Conservation (phyloP, 441 rosid genomes). For the Pelargonium australe region DNA sequence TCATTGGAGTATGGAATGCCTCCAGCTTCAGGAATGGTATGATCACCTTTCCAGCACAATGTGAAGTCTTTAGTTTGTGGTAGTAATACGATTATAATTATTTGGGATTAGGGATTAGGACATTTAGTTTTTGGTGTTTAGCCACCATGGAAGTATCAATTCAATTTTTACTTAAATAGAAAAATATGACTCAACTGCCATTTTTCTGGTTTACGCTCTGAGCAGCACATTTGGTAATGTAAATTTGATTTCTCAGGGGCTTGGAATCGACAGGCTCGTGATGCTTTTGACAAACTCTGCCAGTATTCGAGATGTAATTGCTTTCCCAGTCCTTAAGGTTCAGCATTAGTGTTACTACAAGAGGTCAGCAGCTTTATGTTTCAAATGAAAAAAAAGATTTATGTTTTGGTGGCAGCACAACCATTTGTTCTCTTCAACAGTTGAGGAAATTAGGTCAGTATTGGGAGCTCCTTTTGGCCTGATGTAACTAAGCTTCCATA, state of each 20-base stretch:
- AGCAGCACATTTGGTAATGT: not conserved
- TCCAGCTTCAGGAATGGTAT: slow-evolving; percentile 96
- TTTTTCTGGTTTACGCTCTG: too few species aligned
- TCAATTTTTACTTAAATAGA: too few species aligned
- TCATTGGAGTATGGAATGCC: slow-evolving; percentile 98
- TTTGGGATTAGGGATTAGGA: too few species aligned
- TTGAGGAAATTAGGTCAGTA: not conserved
- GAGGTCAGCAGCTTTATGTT: not conserved
- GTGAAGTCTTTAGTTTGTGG: not conserved
- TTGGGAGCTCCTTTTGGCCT: not conserved
- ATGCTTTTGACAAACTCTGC: slow-evolving; percentile 84
- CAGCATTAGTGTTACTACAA: slow-evolving; percentile 38
- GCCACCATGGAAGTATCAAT: too few species aligned
- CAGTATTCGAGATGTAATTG: slow-evolving; percentile 85
- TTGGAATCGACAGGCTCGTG: slow-evolving; percentile 86
- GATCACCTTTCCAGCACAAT: slow-evolving; percentile 1
- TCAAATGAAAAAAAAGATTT: too few species aligned
- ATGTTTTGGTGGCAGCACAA: not conserved
- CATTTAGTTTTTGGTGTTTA: not conserved
- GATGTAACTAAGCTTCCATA: not conserved
- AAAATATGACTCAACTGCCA: too few species aligned
- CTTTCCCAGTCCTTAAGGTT: slow-evolving; percentile 76
- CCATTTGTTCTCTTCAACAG: not conserved
- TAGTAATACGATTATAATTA: not conserved
- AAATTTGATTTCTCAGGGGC: slow-evolving; percentile 48